A percentile compares a stretch with the other conserved stretches of the same genome.
Conservation (phyloP, 495 filamentous ascomycete species). For the Penicillium argentinense region DNA sequence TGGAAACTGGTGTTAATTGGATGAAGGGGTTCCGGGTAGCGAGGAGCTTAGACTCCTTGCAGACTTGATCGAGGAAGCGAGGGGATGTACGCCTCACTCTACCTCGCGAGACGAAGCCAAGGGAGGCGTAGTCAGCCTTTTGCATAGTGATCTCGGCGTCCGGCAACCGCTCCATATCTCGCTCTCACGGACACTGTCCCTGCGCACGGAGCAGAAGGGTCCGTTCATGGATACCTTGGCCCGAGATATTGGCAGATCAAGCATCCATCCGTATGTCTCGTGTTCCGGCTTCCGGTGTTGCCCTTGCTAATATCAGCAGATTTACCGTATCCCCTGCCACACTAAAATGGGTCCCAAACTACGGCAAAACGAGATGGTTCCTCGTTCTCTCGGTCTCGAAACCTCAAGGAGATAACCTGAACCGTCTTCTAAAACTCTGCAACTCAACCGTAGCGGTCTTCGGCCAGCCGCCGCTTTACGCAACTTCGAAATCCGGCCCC, state of each 20-base stretch:
- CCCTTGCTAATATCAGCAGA: constrained; percentile 25
- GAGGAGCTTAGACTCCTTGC: constrained; percentile 54
- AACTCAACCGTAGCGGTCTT: constrained; percentile 61
- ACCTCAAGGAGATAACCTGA: constrained; percentile 55
- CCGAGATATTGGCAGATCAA: constrained; percentile 35
- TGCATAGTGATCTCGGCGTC: constrained; percentile 72
- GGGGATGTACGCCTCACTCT: background rate
- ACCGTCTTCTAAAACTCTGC: constrained; percentile 59
- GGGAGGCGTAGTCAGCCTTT: constrained; percentile 45
- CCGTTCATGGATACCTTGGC: constrained; percentile 51
- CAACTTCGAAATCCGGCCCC: constrained; percentile 5
- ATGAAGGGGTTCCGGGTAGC: constrained; percentile 67
- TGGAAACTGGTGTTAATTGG: background rate
- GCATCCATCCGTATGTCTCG: constrained; percentile 46
- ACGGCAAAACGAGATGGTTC: constrained; percentile 80
- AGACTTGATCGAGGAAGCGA: constrained; percentile 45
- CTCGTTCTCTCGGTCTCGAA: constrained; percentile 65
- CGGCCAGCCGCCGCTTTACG: constrained; percentile 74
- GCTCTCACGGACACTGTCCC: constrained; percentile 71
- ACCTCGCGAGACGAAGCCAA: background rate
- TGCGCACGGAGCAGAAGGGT: constrained; percentile 65
- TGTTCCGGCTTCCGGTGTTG: background rate
- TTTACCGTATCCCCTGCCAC: constrained; percentile 49
- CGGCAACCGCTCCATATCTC: constrained; percentile 89
- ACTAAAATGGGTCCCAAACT: constrained; percentile 70